Evolutionary conservation across 2,329 filamentous ascomycete genomes (phyloP).

Genomic region (Huntiella savannae): DNA sequence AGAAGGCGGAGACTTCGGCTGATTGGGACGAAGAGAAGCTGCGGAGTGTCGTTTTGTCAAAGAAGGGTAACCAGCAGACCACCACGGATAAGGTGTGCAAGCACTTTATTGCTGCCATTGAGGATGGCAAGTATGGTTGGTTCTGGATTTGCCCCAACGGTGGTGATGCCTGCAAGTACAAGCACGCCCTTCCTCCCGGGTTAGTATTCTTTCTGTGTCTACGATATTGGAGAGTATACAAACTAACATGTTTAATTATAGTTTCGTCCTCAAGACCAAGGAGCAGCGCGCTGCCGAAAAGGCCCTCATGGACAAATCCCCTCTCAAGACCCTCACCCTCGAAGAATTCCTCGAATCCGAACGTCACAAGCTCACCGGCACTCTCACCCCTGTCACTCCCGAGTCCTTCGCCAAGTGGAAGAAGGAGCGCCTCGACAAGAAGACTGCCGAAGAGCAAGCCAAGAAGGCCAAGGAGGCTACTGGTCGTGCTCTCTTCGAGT

Average conservation of each 20-base stretch:
- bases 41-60: conserved; percentile 73
- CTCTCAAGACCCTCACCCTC: conserved; percentile 79
- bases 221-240: background rate
- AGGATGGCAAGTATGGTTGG: conserved; percentile 98
- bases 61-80: conserved; percentile 92
- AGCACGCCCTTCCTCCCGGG: conserved; percentile 86
- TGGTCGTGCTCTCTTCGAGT: conserved; percentile 86
- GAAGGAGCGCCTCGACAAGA: conserved; percentile 83
- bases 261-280: conserved; percentile 93
- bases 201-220: conserved; percentile 28
- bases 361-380: conserved; percentile 83
- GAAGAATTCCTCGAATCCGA: conserved; percentile 97
- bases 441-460: conserved; percentile 80
- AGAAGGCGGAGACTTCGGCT: conserved; percentile 81
- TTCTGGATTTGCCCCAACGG: conserved; percentile 97
- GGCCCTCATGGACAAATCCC: conserved; percentile 86
- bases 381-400: conserved; percentile 77
- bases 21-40: conserved; percentile 98
- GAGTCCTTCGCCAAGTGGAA: conserved; percentile 96
- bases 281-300: conserved; percentile 93
- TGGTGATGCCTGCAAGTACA: conserved; percentile 96
- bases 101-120: conserved; percentile 89
- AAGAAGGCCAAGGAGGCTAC: conserved; percentile 87
- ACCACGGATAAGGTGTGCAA: conserved; percentile 99
- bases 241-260: conserved; percentile 19